These are phyloP conservation scores for Coemansia nantahalensis DNA, from an alignment of 192 early-diverging fungal genomes.

Conservation along the genomic window DNA sequence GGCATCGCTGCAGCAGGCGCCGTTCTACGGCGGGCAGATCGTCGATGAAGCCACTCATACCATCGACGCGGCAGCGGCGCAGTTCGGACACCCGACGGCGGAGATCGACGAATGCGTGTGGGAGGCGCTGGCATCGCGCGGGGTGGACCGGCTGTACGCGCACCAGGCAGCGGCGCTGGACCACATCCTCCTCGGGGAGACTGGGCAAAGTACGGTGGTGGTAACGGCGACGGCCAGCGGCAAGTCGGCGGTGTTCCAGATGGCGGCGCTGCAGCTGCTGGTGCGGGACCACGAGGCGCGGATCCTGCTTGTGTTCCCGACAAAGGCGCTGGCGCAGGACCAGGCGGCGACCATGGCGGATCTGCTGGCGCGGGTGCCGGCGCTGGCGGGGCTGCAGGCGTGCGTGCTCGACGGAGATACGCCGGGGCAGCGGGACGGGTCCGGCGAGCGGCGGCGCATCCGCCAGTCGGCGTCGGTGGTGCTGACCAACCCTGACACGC, in stretches of 20 bases:
- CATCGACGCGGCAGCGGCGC: constrained; percentile 1
- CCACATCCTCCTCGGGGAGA: constrained; percentile 14
- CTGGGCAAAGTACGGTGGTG: constrained; percentile 61
- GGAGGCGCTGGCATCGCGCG: constrained; percentile 5
- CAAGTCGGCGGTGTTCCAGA: constrained; percentile 78
- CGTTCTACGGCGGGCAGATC: constrained; percentile 9
- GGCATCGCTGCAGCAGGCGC: not conserved
- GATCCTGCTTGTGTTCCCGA: constrained; percentile 71
- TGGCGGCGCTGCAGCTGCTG: constrained; percentile 60
- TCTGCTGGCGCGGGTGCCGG: constrained; percentile 25
- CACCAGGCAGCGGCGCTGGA: constrained; percentile 73
- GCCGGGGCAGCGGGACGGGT: not conserved
- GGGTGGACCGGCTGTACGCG: constrained; percentile 57
- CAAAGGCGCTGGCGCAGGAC: constrained; percentile 82
- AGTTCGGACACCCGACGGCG: not conserved
- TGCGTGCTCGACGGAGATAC: constrained; percentile 29
- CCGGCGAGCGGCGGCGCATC: constrained; percentile 45
- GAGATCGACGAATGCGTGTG: not conserved
- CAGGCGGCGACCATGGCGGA: constrained; percentile 57
- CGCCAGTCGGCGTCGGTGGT: constrained; percentile 58
- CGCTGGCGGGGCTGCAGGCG: constrained; percentile 29
- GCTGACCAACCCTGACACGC: constrained; percentile 82
- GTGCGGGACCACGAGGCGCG: constrained; percentile 32
- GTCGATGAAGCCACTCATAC: not conserved
- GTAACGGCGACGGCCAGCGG: constrained; percentile 78